phyloP scores from a whole-genome alignment of 1,284 basidiomycete species.

The Earliella scabrosa region DNA sequence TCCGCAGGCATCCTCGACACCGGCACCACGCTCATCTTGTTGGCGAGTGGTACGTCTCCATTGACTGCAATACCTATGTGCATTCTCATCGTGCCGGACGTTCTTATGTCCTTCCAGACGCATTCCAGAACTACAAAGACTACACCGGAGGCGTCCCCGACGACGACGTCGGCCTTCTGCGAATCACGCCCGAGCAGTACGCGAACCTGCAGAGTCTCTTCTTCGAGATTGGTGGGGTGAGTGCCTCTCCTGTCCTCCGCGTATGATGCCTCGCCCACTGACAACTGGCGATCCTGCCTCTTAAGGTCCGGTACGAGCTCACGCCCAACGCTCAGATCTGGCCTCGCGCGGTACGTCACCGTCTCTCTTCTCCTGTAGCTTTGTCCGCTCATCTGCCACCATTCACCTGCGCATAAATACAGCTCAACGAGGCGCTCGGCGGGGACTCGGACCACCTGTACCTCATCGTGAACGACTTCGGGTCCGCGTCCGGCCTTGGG shows the following conservation, averaged over 20 bases:
- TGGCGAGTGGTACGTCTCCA: slow-evolving; percentile 40
- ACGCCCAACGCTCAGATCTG: slow-evolving; percentile 28
- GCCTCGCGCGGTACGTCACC: slow-evolving; percentile 23
- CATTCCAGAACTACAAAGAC: slow-evolving; percentile 49
- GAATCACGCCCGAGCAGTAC: slow-evolving; percentile 54
- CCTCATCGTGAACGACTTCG: slow-evolving; percentile 33
- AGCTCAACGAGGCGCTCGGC: slow-evolving; percentile 35
- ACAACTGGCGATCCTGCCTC: background rate
- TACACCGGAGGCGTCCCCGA: slow-evolving; percentile 56
- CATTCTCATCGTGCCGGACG: no score
- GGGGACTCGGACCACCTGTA: slow-evolving; percentile 31
- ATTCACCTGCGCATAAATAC: background rate
- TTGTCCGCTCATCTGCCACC: slow-evolving; percentile 22
- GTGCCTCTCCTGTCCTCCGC: slow-evolving; percentile 7
- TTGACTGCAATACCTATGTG: no score
- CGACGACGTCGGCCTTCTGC: slow-evolving; percentile 53
- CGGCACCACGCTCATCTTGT: slow-evolving; percentile 38
- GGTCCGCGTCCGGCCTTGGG: slow-evolving; percentile 24
- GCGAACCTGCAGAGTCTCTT: slow-evolving; percentile 52
- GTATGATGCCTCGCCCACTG: background rate
- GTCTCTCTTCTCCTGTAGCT: slow-evolving; percentile 31
- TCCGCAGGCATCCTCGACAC: slow-evolving; percentile 36
- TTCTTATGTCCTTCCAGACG: no score
- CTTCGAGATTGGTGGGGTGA: slow-evolving; percentile 51
- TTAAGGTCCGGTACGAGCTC: slow-evolving; percentile 19